These are phyloP conservation scores for Lepiota brunneoincarnata DNA, from an alignment of 768 basidiomycete species.

Conservation along the genomic window DNA sequence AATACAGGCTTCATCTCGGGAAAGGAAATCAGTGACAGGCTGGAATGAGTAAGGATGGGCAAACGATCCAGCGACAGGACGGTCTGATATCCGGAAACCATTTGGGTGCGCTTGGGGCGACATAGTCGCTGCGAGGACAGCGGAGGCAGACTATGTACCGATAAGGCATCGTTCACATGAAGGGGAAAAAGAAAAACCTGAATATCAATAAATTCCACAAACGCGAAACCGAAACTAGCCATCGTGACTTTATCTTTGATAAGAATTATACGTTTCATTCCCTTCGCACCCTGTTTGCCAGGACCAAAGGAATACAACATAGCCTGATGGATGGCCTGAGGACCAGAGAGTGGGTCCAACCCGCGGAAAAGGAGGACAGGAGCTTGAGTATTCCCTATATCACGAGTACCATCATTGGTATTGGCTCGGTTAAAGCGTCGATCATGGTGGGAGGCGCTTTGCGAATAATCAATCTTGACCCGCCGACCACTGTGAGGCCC, in stretches of 20 bases:
- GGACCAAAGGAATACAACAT: constrained; percentile 81
- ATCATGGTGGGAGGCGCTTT: constrained; percentile 74
- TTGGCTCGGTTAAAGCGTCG: constrained; percentile 60
- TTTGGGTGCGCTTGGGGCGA: constrained; percentile 83
- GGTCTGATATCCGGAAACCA: constrained; percentile 91
- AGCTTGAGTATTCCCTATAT: constrained; percentile 85
- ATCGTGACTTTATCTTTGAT: constrained; percentile 87
- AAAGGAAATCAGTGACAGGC: constrained; percentile 68
- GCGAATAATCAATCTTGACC: constrained; percentile 95
- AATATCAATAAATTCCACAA: constrained; percentile 86
- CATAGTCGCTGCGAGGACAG: constrained; percentile 83
- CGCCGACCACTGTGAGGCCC: constrained; percentile 74
- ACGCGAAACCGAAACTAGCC: constrained; percentile 91
- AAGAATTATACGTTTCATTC: constrained; percentile 84
- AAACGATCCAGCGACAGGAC: constrained; percentile 89
- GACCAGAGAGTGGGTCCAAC: constrained; percentile 83
- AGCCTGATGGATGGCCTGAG: constrained; percentile 82
- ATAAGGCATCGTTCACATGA: neutral
- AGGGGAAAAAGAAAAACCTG: constrained; percentile 48
- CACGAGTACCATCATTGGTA: constrained; percentile 90
- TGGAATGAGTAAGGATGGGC: constrained; percentile 91
- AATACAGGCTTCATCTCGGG: constrained; percentile 76
- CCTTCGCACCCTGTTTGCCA: constrained; percentile 74
- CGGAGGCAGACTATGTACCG: constrained; percentile 67
- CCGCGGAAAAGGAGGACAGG: constrained; percentile 88